Percentiles rank a stretch among this genome's conserved stretches.
These are phyloP conservation scores for Aspergillus sojae DNA, from an alignment of 2,329 filamentous ascomycete species.

Conservation along the genomic window DNA sequence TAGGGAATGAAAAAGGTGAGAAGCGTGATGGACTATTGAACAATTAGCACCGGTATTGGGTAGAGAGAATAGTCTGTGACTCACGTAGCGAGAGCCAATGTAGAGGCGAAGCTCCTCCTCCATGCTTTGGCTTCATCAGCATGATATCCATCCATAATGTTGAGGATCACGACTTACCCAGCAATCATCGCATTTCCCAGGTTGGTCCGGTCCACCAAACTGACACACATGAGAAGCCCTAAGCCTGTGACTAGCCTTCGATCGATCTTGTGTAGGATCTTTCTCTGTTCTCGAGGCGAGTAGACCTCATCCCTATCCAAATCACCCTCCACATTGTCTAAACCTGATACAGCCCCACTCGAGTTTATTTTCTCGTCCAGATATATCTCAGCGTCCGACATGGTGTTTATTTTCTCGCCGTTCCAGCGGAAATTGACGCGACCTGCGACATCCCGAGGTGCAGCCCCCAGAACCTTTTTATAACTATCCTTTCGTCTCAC, in stretches of 20 bases:
- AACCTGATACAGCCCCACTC: neutral
- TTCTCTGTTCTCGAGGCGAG: constrained; percentile 17
- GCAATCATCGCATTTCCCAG: constrained; percentile 19
- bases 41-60: neutral
- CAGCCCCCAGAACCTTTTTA: neutral
- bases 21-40: constrained; percentile 17
- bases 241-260: constrained; percentile 22
- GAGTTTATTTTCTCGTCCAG: neutral
- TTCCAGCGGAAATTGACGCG: neutral
- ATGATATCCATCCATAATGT: neutral
- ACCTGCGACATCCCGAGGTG: neutral
- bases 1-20: constrained; percentile 20
- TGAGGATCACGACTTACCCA: neutral
- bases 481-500: neutral
- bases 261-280: constrained; percentile 22
- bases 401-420: neutral
- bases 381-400: neutral
- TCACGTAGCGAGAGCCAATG: constrained; percentile 18
- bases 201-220: constrained; percentile 23
- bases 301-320: neutral
- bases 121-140: constrained; percentile 10
- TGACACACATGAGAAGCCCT: constrained; percentile 21
- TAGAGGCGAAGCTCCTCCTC: constrained; percentile 11
- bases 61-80: neutral
- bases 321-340: neutral